Evolutionary conservation across 2,329 filamentous ascomycete species (phyloP), one percentile per base, ranked within the genome.

Genomic region (Colletotrichum siamense): DNA sequence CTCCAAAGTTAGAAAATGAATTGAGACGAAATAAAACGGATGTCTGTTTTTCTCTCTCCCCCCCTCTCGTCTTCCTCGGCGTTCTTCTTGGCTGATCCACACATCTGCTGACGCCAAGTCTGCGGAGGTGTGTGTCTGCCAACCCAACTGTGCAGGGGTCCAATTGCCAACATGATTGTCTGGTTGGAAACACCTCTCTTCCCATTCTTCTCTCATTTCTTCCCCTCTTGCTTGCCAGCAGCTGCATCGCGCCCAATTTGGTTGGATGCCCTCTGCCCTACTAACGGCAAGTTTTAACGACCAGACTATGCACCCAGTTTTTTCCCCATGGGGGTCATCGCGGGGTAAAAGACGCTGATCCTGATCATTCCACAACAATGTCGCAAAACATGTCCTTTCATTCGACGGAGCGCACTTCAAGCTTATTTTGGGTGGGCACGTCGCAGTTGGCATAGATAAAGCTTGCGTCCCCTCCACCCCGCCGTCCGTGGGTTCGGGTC

Each of bases 91-190:
- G 73, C 73, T 76, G 57, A 73, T 76, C 73, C 73, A 76, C 73
- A 73, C 70, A 73, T 76, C 70, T 76, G 73, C 73, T 76, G 73
- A 76, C 70, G 73, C 73, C 73, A 73, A 76, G 73, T 70, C 68
- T 70, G 32, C 55, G 18, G 26, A 36, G 39, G 39, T 12, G 39
- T 49, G 39, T 52, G n/a, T 52, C 44, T 52, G 44, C n/a, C 73
- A 73, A 59, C 57, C 73, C 70, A 73, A 73, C 36, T 73, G 34
- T 44, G 28, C 59, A 69, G 64, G 73, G 73, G 44, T 49, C 22
- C 5, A 62, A 49, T 44, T 15, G 28, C n/a, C 55, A 26, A 57
- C 64, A 55, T 32, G 64, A 67, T 10, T 52, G 26, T 52, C 8
- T 49, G 64, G 64, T 52, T 67, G 39, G 10, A 16, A 67, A 3